Evolutionary conservation across 352 stramenopile species (phyloP), one percentile per base, ranked within the genome.

Genomic region (Globisporangium middletonii): DNA sequence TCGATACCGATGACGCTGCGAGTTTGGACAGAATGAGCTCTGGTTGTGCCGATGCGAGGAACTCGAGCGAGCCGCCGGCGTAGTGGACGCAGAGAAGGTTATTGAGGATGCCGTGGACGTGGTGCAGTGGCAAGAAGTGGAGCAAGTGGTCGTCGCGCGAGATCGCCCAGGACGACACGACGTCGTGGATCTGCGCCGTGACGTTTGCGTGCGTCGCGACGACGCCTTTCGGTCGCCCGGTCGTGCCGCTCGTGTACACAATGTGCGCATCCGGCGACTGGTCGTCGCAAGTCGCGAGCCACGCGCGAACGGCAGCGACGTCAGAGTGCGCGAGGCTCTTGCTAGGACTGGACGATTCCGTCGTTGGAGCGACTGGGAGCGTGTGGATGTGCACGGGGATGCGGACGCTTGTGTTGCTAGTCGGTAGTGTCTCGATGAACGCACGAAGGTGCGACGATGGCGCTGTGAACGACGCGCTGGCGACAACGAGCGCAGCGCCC

Each of bases 31-130:
- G 96, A 16, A 97, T 77, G 2, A 75, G 23, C 1, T 63, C 63
- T 23, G 83, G 53, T 56, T 87, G 71, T 51, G 85, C 84, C 9
- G 65, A 80, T 28, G 60, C 27, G 19, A 94, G 60, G 59, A 95
- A 95, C 69, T 97, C 82, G 49, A 96, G 72, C 55, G 78, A 88
- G 8, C 73, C 88, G 28, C 89, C 89, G 23, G 71, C 72, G 59
- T 82, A 93, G 56, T 92, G 69, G 16, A 87, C 74, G 71, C 85
- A 95, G 16, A 88, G 62, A 19, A 96, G 46, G 50, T 94, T 95
- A 74, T 97, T 97, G 28, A 97, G 72, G 15, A 96, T 77, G 26
- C 89, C 90, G 65, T 97, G 90, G 7, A 97, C 75, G 58, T 97
- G 91, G 55, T 97, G 89, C 28, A 97, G 63, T 19, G 91, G 91